These are phyloP conservation scores for Meira nashicola DNA, from an alignment of 1,284 basidiomycete genomes.

Conservation along the genomic window DNA sequence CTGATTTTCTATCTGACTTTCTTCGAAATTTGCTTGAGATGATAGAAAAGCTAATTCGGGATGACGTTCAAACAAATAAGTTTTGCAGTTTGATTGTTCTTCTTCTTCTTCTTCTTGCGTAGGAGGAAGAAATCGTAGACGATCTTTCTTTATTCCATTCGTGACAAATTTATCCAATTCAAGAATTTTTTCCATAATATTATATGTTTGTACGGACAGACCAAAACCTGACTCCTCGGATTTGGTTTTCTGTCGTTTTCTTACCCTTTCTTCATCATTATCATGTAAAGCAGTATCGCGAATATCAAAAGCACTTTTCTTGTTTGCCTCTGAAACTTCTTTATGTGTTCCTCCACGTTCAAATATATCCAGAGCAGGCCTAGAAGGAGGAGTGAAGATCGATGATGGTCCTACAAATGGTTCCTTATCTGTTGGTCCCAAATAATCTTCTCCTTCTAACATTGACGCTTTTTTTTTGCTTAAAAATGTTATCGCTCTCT, in stretches of 20 bases:
- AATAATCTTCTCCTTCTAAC: background rate
- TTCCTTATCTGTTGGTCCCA: no score
- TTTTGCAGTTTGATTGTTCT: background rate
- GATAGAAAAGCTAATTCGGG: constrained; percentile 7
- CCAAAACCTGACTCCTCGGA: background rate
- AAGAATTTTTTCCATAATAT: constrained; percentile 5
- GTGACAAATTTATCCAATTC: background rate
- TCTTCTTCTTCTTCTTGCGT: background rate
- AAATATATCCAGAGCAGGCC: background rate
- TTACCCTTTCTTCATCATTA: background rate
- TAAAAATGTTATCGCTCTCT: background rate
- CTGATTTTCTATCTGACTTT: no score
- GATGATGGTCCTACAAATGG: constrained; percentile 6
- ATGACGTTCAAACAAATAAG: background rate
- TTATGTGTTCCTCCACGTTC: background rate
- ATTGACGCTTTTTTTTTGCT: no score
- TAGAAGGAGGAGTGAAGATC: constrained; percentile 11
- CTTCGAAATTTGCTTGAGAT: no score
- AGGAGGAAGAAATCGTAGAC: background rate
- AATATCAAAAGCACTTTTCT: background rate
- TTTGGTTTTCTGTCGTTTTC: background rate
- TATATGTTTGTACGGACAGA: constrained; percentile 2
- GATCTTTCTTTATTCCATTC: no score
- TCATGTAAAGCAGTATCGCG: no score
- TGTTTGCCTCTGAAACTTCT: constrained; percentile 4